Base-by-base conservation (phyloP, 805 yeast genomes). In the Metschnikowia hibisci region DNA sequence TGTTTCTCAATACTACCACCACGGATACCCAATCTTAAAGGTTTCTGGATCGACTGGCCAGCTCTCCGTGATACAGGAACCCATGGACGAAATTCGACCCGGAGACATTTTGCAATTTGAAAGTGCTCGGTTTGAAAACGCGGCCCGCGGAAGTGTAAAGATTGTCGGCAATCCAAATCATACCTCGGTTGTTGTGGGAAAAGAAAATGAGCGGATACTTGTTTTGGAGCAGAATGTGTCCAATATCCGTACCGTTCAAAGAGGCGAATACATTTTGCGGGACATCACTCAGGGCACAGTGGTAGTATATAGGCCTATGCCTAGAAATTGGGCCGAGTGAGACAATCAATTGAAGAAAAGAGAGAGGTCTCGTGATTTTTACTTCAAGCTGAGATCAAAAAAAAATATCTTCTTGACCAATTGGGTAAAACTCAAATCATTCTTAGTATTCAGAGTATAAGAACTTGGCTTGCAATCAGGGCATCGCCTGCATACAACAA, bases 91-190 rank as follows among this genome's bases (percentile, higher is more conserved):
- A 18, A 56, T 78, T 28, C 66, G 70, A 45, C 62, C 78, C 44
- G 84, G 84, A n/a, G 84, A 78, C 54, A 70, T 78, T 30, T 45
- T 78, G 14, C 84, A 78, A 54, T 78, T 69, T 51, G 64, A 60
- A 36, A 48, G 60, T 4, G 68, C 77, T 34, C 57, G 57, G 4
- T 73, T 78, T 48, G 61, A 63, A 41, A 61, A 66, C 45, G 60
- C 63, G 5, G 58, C 58, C 16, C 52, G 52, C 7, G 67, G 74
- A 4, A 44, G 59, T 18, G 62, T 64, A 4, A 67, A 60, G 47
- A 63, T 63, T 1, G 70, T 60, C 3, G 84, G 84, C 0, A 63
- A 65, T 4, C 84, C 84, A 4, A 73, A 78, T 54, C 84, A 78
- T 54, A 78, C 83, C 0, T 41, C 66, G 31, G 60, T 67, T 34